Base-by-base conservation (phyloP, 441 rosid genomes). In the Raphanus hybrid region DNA sequence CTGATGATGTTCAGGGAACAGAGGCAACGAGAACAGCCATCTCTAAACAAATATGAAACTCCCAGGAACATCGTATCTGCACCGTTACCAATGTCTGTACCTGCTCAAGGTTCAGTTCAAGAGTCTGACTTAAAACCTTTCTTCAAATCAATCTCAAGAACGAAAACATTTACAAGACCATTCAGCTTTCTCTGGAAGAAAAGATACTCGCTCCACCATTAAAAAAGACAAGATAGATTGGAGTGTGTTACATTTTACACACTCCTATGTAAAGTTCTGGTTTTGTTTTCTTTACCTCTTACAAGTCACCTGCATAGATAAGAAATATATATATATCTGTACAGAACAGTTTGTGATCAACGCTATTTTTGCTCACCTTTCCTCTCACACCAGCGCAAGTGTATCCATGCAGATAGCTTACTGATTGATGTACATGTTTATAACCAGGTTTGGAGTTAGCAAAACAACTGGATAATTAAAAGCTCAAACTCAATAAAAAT, bases 1-100 rank as follows among this genome's bases (percentile, higher is more conserved):
- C 81, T 96, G 71, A 87, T 91, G 97, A 78, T 96, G 70, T 96
- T 96, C 70, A 84, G 98, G n/a, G 96, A 94, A 81, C 98, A 96
- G 72, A 76, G 99, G 71, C 99, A 93, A 77, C 80, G 89, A 2
- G 98, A 93, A 54, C 96, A 88, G 48, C 82, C 90, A 4, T 82
- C 86, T n/a, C 79, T 78, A 45, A 73, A 73, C 54, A 73, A 74
- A 73, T 70, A 29, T 29, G 34, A 5, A 29, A 5, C 34, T 29
- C 78, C 74, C 20, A 79, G 86, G 48, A 85, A 52, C 66, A 20
- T 74, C 5, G 70, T 75, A 15, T 77, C 81, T 7, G 70, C 78
- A 11, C 74, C 81, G 2, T 64, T 64, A 16, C 68, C 68, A 37
- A 37, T 78, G 70, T 39, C 65, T 61, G 4, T 64, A 12, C 52